Evolutionary conservation across 768 basidiomycete genomes (phyloP), one percentile per base, ranked within the genome.

Genomic region (Lactarius hengduanensis): DNA sequence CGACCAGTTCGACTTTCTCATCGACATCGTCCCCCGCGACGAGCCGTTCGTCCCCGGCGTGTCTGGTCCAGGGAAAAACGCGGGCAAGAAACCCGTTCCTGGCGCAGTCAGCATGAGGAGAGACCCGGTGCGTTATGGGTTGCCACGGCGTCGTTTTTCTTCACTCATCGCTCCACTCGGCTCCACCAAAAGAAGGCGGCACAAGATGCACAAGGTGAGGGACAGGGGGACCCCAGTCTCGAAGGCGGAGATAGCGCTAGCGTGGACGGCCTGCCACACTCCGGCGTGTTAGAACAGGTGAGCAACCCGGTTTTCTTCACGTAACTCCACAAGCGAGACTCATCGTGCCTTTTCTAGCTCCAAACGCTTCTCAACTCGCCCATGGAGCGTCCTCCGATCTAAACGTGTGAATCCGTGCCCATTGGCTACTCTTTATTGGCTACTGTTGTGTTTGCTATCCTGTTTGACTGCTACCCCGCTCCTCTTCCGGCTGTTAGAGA

Each of bases 1-100:
- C 4, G 96, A 98, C 78, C 94, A 96, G 76, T 98, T 98, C 72
- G 96, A 98, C 79, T 98, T 98, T 74, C 80, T 98, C 65, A 96
- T 98, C 74, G 96, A 98, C 76, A 94, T 97, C 65, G 89, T 96
- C 1, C 96, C 96, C 0, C 81, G 95, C 53, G 96, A 96, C 66
- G 91, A 93, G 65, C 74, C 74, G 3, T 73, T 75, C 41, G 70
- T 71, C 7, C 70, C 70, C 7, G 71, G 59, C 30, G 67, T 59
- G 8, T 15, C 64, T 4, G 68, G 63, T 3, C 61, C 65, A 7
- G 63, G 61, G 38, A 69, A 69, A 57, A 61, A 45, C 1, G 53
- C 69, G 36, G 5, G 59, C 32, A 62, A 67, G 40, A 69, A 69
- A 40, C 22, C 64, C 15, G 67, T 65, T 32, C 55, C 64, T 3